Evolutionary conservation across 176 grass and related monocot species (phyloP).

Genomic region (Echinochloa phyllopogon): DNA sequence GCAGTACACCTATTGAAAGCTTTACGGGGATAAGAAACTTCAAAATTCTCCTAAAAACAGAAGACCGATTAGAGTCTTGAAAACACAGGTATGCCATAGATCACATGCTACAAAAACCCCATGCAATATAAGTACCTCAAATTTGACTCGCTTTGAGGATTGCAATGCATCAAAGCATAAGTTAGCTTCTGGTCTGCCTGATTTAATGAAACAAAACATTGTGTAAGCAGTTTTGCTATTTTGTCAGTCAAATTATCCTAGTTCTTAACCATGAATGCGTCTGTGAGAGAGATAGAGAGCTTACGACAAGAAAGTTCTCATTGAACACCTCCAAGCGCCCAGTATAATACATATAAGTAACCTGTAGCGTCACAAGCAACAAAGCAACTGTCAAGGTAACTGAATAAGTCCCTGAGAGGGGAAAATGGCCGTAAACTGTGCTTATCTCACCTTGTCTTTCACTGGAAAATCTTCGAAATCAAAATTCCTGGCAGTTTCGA

Average conservation of each 20-base stretch:
- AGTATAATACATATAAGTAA: conserved; percentile 99
- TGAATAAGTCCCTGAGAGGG: conserved; percentile 18
- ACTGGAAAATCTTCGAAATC: conserved; percentile 96
- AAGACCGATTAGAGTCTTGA: conserved; percentile 33
- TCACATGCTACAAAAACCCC: conserved; percentile 17
- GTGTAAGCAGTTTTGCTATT: conserved; percentile 25
- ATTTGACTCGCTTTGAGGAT: conserved; percentile 69
- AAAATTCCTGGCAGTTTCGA: conserved; percentile 93
- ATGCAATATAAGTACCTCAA: conserved; percentile 65
- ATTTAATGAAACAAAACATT: conserved; percentile 49
- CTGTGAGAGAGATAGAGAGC: conserved; percentile 17
- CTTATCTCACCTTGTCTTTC: conserved; percentile 77
- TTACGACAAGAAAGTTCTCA: conserved; percentile 93
- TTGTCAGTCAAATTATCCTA: conserved; percentile 18
- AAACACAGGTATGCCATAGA: not conserved
- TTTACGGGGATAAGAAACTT: conserved; percentile 96
- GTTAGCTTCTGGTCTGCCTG: conserved; percentile 95
- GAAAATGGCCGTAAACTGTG: conserved; percentile 6
- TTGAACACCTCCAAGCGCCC: conserved; percentile 91
- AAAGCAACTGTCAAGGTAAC: conserved; percentile 11
- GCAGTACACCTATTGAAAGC: conserved; percentile 89
- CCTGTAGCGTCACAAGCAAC: conserved; percentile 50
- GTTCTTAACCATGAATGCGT: not conserved
- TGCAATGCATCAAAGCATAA: conserved; percentile 80
- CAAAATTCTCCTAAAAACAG: conserved; percentile 77